phyloP scores from a whole-genome alignment of 1,139 yeast genomes.

The Pichia sp. region DNA sequence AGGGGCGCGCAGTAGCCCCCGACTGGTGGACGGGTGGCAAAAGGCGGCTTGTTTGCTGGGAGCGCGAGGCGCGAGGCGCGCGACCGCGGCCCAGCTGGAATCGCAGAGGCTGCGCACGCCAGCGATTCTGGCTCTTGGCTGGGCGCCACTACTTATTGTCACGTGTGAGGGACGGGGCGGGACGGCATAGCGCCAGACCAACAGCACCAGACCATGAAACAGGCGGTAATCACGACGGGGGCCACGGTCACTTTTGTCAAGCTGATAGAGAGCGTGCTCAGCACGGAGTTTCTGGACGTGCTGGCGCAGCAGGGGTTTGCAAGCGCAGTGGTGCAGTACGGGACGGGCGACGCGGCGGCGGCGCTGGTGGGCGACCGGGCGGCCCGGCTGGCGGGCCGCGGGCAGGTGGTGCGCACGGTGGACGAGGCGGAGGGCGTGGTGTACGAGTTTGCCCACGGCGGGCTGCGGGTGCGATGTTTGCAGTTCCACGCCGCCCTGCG shows the following conservation, averaged over 20 bases:
- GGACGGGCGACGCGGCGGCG: not conserved
- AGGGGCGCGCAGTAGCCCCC: too few relatives aligned
- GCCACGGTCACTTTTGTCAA: slow-evolving; percentile 73
- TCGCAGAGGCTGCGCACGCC: too few relatives aligned
- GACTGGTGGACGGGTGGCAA: too few relatives aligned
- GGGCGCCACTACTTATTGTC: too few relatives aligned
- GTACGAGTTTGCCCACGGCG: not conserved
- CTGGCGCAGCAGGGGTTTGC: slow-evolving; percentile 21
- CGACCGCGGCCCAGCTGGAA: too few relatives aligned
- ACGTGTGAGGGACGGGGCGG: too few relatives aligned
- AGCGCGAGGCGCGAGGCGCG: too few relatives aligned
- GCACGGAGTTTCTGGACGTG: slow-evolving; percentile 32
- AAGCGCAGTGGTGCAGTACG: not conserved
- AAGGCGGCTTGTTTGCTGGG: too few relatives aligned
- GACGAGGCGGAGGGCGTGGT: not conserved
- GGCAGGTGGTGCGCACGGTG: not conserved
- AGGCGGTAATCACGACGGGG: slow-evolving; percentile 64
- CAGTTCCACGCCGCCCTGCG: slow-evolving; percentile 42
- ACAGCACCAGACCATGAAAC: not conserved
- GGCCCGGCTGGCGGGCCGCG: not conserved
- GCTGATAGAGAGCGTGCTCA: slow-evolving; percentile 41
- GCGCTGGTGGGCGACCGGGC: not conserved
- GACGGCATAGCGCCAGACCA: too few relatives aligned
- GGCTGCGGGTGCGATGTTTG: slow-evolving; percentile 34
- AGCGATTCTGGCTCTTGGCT: too few relatives aligned